Conservation (phyloP, 345 rosid species). For the Aquilaria yunnanensis region DNA sequence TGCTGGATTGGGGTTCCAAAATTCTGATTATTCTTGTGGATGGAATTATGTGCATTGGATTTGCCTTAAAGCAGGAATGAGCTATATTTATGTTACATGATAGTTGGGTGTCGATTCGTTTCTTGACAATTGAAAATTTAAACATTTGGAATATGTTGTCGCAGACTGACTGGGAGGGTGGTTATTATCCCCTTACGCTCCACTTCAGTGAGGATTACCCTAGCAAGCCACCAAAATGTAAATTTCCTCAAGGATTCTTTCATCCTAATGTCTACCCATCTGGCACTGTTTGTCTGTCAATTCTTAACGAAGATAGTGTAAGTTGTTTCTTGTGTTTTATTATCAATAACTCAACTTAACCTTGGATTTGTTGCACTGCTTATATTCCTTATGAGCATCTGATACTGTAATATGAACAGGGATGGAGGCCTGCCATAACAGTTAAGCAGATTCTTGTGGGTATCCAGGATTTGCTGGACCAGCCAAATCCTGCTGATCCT, state of each 20-base stretch:
- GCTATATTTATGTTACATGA: too few species aligned
- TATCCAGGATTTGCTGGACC: constrained; percentile 84
- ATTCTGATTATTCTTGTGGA: too few species aligned
- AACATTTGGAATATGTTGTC: neutral
- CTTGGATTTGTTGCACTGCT: neutral
- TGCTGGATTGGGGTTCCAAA: too few species aligned
- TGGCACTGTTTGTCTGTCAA: constrained; percentile 87
- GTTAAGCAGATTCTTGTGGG: constrained; percentile 92
- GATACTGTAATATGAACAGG: constrained; percentile 28
- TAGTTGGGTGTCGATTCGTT: too few species aligned
- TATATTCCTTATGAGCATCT: neutral
- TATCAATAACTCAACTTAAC: neutral
- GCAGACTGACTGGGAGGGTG: constrained; percentile 96
- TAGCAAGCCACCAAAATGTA: constrained; percentile 90
- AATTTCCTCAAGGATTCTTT: constrained; percentile 75
- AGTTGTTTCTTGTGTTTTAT: constrained; percentile 19
- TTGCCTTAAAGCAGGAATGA: too few species aligned
- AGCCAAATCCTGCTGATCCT: constrained; percentile 82
- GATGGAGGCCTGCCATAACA: constrained; percentile 93
- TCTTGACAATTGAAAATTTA: too few species aligned
- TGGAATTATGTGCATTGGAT: too few species aligned
- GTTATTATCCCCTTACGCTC: constrained; percentile 69
- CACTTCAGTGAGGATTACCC: constrained; percentile 87
- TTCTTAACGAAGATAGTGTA: constrained; percentile 83
- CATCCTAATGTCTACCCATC: constrained; percentile 94